phyloP scores from a whole-genome alignment of 148 eudicot species.

The Amaranthus palmeri region DNA sequence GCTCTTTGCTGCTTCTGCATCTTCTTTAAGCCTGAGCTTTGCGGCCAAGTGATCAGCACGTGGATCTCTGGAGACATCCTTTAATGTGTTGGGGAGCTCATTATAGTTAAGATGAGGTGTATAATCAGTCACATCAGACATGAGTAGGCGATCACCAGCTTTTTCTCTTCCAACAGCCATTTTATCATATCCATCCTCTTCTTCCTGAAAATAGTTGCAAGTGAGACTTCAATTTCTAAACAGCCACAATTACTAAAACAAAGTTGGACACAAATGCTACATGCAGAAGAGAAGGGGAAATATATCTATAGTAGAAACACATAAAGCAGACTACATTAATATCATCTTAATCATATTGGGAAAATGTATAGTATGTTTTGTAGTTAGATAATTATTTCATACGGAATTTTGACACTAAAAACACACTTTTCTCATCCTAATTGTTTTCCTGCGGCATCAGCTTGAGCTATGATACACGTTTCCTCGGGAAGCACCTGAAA shows the following conservation, averaged over 20 bases:
- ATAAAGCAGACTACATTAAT: too few relatives aligned
- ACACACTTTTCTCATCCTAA: too few relatives aligned
- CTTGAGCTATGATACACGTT: too few relatives aligned
- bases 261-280: not conserved
- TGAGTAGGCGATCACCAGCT: constrained; percentile 46
- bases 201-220: constrained; percentile 48
- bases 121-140: constrained; percentile 49
- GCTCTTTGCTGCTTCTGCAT: constrained; percentile 54
- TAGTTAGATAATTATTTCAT: too few relatives aligned
- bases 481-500: too few relatives aligned
- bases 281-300: not conserved
- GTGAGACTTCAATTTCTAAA: not conserved
- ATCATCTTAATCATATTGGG: too few relatives aligned
- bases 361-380: too few relatives aligned
- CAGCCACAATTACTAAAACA: not conserved
- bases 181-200: constrained; percentile 67
- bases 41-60: constrained; percentile 85
- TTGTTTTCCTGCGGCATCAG: too few relatives aligned
- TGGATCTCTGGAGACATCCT: constrained; percentile 49
- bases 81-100: constrained; percentile 50
- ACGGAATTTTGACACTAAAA: too few relatives aligned
- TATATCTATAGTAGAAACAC: not conserved
- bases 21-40: constrained; percentile 67
- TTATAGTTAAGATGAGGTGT: constrained; percentile 25
- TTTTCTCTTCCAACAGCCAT: constrained; percentile 60